These are phyloP conservation scores for Lentinula guzmanii DNA, from an alignment of 768 basidiomycete genomes.

Conservation along the genomic window DNA sequence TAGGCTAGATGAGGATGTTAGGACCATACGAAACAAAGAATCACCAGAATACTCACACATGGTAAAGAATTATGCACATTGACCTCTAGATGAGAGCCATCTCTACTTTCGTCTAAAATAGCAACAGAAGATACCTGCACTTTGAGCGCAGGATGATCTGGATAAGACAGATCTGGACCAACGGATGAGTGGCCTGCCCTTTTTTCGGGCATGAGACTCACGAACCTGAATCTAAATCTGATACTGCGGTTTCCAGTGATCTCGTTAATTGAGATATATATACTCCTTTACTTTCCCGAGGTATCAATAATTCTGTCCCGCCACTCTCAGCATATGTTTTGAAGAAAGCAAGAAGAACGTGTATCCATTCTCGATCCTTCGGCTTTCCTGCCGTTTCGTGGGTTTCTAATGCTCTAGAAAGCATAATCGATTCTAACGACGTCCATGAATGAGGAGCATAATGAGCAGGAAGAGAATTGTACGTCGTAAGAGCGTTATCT, in stretches of 20 bases:
- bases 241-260: constrained; percentile 42
- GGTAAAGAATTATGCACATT: constrained; percentile 63
- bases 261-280: constrained; percentile 49
- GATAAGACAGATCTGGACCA: constrained; percentile 52
- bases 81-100: constrained; percentile 59
- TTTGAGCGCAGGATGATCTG: constrained; percentile 65
- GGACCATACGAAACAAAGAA: background rate
- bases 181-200: constrained; percentile 3
- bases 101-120: constrained; percentile 48
- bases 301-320: constrained; percentile 46
- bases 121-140: constrained; percentile 44
- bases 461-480: constrained; percentile 77
- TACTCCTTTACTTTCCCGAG: constrained; percentile 40
- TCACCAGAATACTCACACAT: constrained; percentile 48
- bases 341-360: constrained; percentile 71
- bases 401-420: constrained; percentile 66
- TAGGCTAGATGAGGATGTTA: constrained; percentile 29
- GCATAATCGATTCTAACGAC: constrained; percentile 73
- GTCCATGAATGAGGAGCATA: constrained; percentile 81
- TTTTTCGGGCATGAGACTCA: background rate
- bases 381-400: constrained; percentile 51
- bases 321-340: constrained; percentile 56
- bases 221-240: constrained; percentile 51
- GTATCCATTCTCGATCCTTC: constrained; percentile 75
- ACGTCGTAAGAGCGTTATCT: constrained; percentile 59